A percentile compares a stretch with the other conserved stretches of the same genome.
Evolutionary conservation across 1,284 basidiomycete genomes (phyloP).

Genomic region (Agroathelia rolfsii): DNA sequence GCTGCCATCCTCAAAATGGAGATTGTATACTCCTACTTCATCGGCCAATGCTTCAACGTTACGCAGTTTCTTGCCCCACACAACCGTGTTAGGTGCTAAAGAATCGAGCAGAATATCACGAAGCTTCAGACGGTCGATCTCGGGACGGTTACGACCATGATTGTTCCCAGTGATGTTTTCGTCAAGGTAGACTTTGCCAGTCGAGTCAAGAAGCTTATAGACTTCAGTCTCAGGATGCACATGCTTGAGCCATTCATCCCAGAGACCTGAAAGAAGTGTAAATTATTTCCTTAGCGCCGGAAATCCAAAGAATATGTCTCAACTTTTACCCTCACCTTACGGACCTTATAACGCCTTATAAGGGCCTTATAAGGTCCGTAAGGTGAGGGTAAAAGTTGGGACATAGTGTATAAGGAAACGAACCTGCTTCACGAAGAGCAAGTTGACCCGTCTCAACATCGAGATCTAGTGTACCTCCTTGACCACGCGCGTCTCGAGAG

Average conservation of each 20-base stretch:
- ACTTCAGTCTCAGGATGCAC: slow-evolving; percentile 18
- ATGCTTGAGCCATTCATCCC: slow-evolving; percentile 18
- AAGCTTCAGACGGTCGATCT: slow-evolving; percentile 19
- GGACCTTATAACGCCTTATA: too few relatives aligned
- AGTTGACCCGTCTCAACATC: slow-evolving; percentile 25
- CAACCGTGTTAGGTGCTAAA: slow-evolving; percentile 12
- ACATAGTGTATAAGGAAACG: too few relatives aligned
- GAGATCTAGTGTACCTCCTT: slow-evolving; percentile 31
- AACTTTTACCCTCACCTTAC: too few relatives aligned
- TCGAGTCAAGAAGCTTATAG: slow-evolving; percentile 17
- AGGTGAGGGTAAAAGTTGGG: too few relatives aligned
- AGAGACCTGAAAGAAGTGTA: too few relatives aligned
- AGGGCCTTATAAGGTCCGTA: too few relatives aligned
- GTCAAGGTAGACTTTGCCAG: slow-evolving; percentile 13
- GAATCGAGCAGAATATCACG: slow-evolving; percentile 13
- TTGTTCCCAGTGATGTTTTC: too few relatives aligned
- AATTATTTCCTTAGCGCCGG: too few relatives aligned
- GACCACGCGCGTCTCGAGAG: slow-evolving; percentile 18
- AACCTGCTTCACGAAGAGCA: slow-evolving; percentile 20
- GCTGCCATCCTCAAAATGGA: too few relatives aligned
- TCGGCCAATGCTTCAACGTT: too few relatives aligned
- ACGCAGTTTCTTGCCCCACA: slow-evolving; percentile 16
- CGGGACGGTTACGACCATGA: slow-evolving; percentile 14
- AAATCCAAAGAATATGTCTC: too few relatives aligned
- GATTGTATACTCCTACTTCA: too few relatives aligned